Evolutionary conservation across 345 rosid genomes (phyloP), one percentile per base, ranked within the genome.

Genomic region (Tarenaya hassleriana): DNA sequence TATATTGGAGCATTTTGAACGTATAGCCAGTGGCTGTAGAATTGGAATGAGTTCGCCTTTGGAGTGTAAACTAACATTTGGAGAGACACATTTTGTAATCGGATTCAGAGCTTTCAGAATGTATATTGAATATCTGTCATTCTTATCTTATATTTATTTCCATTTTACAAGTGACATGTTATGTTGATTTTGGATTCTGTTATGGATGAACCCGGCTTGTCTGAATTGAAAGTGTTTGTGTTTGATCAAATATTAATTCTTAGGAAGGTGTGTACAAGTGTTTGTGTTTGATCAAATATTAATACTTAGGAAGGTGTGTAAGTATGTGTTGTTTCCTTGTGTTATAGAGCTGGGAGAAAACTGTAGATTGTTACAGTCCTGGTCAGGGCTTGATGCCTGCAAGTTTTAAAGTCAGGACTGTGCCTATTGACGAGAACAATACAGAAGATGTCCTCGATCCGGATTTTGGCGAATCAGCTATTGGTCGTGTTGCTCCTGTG

Each of bases 371-470:
- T 64, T 87, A 83, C 69, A 83, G 96, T 70, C 96, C 94, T 3
- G 96, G 96, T 7, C 96, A 81, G 62, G 96, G 96, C 0, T 69
- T 87, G 67, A 87, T 87, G 96, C 96, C 96, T 16, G 94, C 96
- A 8, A 87, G 96, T 76, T 87, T 87, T 34, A 87, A 87, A 66
- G 94, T 87, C 27, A 81, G 87, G 66, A 61, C 67, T 1, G 89
- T 83, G 40, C 76, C 82, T 7, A 73, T 87, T 10, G 89, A 83
- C 55, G 82, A 75, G 27, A 74, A 74, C 46, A 79, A 72, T 61
- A 42, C 68, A 3, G 96, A 87, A 71, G 96, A 87, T 65, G 89
- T 83, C 45, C 48, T 87, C 7, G 96, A 87, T 75, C 96, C 94
- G 11, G 94, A 87, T 83, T 87, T 87, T 69, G 96, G 94, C 31